Conservation (phyloP, 2,329 filamentous ascomycete genomes). For the Plenodomus lindquistii region DNA sequence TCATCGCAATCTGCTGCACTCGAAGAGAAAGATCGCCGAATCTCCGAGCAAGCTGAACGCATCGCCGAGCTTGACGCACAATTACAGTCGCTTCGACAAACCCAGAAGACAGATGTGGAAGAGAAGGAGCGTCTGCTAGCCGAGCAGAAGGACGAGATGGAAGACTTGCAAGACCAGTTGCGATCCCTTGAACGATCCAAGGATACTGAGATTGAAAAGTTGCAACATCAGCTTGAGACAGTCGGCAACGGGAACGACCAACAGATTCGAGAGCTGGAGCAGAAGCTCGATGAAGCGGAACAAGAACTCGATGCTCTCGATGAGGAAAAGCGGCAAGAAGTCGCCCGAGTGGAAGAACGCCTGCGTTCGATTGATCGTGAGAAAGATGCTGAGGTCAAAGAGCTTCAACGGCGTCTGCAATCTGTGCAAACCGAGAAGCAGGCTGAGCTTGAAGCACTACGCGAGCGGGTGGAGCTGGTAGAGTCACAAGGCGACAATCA, state of each 20-base stretch:
- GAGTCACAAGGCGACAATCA: conserved; percentile 48
- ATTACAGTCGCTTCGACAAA: conserved; percentile 28
- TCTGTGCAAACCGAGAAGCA: conserved; percentile 39
- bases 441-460: conserved; percentile 47
- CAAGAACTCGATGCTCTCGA: conserved; percentile 30
- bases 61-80: conserved; percentile 35
- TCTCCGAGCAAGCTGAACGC: conserved; percentile 34
- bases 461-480: conserved; percentile 45
- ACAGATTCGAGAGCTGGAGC: conserved; percentile 55
- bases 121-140: conserved; percentile 36
- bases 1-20: conserved; percentile 31
- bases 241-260: conserved; percentile 47
- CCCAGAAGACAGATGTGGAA: conserved; percentile 22
- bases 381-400: conserved; percentile 43
- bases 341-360: conserved; percentile 36
- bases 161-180: conserved; percentile 39
- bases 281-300: conserved; percentile 43
- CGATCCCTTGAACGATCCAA: conserved; percentile 36
- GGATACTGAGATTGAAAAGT: conserved; percentile 48
- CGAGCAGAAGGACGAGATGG: conserved; percentile 38
- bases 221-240: conserved; percentile 48
- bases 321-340: conserved; percentile 33
- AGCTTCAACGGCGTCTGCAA: conserved; percentile 40
- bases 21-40: conserved; percentile 36
- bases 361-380: conserved; percentile 38